Conservation (phyloP, 345 rosid species). For the Zanthoxylum bungeanum region DNA sequence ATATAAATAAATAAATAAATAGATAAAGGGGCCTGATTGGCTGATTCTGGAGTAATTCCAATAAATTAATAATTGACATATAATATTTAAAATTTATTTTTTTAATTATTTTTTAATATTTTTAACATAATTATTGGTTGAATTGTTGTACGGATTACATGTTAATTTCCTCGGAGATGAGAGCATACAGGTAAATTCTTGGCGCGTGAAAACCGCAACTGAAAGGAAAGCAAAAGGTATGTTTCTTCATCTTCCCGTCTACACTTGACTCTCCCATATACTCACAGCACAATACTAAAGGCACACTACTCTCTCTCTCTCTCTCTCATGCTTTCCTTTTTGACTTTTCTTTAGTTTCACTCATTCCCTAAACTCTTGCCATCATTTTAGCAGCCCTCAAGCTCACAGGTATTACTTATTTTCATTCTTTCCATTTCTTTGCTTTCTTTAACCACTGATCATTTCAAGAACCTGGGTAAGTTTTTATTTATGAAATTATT, state of each 20-base stretch:
- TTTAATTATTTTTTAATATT: too few relatives aligned
- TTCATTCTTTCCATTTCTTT: not conserved
- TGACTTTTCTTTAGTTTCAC: constrained; percentile 36
- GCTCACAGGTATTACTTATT: constrained; percentile 7
- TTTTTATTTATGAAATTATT: not conserved
- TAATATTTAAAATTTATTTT: too few relatives aligned
- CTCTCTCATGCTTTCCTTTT: constrained; percentile 8
- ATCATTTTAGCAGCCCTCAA: constrained; percentile 27
- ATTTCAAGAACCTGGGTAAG: constrained; percentile 2
- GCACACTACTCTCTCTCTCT: not conserved
- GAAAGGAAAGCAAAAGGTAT: not conserved
- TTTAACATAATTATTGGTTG: too few relatives aligned
- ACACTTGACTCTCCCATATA: not conserved
- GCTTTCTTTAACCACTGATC: not conserved
- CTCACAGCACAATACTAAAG: too few relatives aligned
- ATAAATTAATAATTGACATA: too few relatives aligned
- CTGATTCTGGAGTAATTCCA: too few relatives aligned
- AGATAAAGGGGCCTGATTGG: too few relatives aligned
- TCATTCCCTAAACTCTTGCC: constrained; percentile 45
- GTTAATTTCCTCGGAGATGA: not conserved
- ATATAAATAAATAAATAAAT: too few relatives aligned
- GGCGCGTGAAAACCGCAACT: not conserved
- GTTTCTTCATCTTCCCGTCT: not conserved
- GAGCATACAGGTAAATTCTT: not conserved
- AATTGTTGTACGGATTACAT: too few relatives aligned